Base-by-base conservation (phyloP, 2,329 filamentous ascomycete species). In the Hysterium pulicare region DNA sequence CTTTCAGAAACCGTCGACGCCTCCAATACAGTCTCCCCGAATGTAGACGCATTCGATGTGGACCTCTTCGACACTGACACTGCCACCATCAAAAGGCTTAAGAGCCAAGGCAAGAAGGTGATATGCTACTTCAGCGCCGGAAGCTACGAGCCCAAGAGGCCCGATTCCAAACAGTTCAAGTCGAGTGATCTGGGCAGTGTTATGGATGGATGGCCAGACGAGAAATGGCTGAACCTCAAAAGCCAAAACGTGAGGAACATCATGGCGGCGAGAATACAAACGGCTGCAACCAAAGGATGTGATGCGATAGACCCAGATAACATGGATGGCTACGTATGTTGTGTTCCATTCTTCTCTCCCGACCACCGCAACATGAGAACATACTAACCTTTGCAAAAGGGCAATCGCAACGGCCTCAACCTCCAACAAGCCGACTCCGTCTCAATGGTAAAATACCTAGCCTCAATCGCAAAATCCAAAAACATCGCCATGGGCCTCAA, bases 81-180 rank as follows among this genome's bases (percentile, higher is more conserved):
- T 16, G 53, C 60, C 11, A 69, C 62, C 5, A 74, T 80, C 41
- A 47, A 59, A 5, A 54, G 58, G 7, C 65, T 81, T 10, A 72
- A 79, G 31, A 49, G 49, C 4, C 53, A 68, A 21, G 74, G 72
- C 19, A 76, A 75, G 55, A 79, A 75, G 47, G 76, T 85, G 44
- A 82, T 86, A 48, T 87, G 83, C 71, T 87, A 87, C 66, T 87
- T 87, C 66, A 83, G 79, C 35, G 82, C 82, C 0, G 83, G 83
- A 2, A 82, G 78, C 3, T 84, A 75, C 50, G 84, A 87, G 62
- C 57, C 78, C 42, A 78, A 74, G 68, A 73, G 83, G 9, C 62
- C 71, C 1, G 83, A 86, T 58, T 71, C 46, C 2, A 15, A n/a
- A 5, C 21, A 48, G 3, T 58, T 55, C 38, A 44, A 45, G 8